These are phyloP conservation scores for Penicillium nordicum DNA, from an alignment of 2,329 filamentous ascomycete species.

Conservation along the genomic window DNA sequence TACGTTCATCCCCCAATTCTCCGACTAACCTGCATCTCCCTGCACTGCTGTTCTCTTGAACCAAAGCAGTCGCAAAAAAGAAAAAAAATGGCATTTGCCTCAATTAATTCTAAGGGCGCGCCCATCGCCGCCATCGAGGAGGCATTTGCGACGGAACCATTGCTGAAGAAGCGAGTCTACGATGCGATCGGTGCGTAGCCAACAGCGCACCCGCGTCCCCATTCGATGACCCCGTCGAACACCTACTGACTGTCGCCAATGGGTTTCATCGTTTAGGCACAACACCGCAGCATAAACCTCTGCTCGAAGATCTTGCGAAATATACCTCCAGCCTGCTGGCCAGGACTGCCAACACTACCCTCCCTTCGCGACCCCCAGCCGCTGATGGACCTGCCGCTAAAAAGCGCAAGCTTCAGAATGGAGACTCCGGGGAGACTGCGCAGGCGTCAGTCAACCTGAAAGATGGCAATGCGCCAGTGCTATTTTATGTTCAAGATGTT, in stretches of 20 bases:
- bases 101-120: slow-evolving; percentile 28
- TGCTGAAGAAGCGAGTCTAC: slow-evolving; percentile 41
- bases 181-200: slow-evolving; percentile 42
- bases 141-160: slow-evolving; percentile 40
- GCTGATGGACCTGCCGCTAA: slow-evolving; percentile 41
- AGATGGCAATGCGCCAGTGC: slow-evolving; percentile 30
- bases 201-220: slow-evolving; percentile 10
- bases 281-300: slow-evolving; percentile 37
- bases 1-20: slow-evolving; percentile 16
- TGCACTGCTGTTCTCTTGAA: slow-evolving; percentile 12
- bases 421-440: slow-evolving; percentile 24
- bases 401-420: slow-evolving; percentile 51
- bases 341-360: slow-evolving; percentile 26
- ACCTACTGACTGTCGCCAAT: slow-evolving; percentile 14
- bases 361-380: slow-evolving; percentile 25
- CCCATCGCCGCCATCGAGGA: slow-evolving; percentile 38
- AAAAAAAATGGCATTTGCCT: slow-evolving; percentile 38
- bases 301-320: slow-evolving; percentile 51
- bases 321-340: slow-evolving; percentile 42
- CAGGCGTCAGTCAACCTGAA: slow-evolving; percentile 34
- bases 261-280: slow-evolving; percentile 24
- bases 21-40: slow-evolving; percentile 11
- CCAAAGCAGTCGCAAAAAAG: slow-evolving; percentile 18
- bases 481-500: slow-evolving; percentile 53
- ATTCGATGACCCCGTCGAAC: slow-evolving; percentile 2